Evolutionary conservation across 2,329 filamentous ascomycete genomes (phyloP).

Genomic region (Polytolypa hystricis): DNA sequence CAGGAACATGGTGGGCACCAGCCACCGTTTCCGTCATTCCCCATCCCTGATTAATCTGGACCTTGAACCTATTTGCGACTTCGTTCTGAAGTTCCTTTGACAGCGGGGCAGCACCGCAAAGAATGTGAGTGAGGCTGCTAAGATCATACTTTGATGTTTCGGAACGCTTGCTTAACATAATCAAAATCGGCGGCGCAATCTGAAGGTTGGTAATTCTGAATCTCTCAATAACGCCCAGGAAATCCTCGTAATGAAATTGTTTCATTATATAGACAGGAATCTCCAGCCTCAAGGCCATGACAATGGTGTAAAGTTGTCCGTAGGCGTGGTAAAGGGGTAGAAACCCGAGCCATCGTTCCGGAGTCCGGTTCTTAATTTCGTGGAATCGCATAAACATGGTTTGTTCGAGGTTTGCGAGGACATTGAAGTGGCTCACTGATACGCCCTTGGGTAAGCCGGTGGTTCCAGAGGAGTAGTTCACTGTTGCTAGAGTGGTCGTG

Average conservation of each 20-base stretch:
- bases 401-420: slow-evolving; percentile 62
- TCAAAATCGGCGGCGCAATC: slow-evolving; percentile 71
- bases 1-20: slow-evolving; percentile 34
- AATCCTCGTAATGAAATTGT: slow-evolving; percentile 69
- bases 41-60: slow-evolving; percentile 83
- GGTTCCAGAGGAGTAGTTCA: slow-evolving; percentile 72
- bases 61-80: slow-evolving; percentile 58
- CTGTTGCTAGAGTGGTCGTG: slow-evolving; percentile 24
- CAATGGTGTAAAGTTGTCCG: slow-evolving; percentile 34
- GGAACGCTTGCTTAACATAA: slow-evolving; percentile 69
- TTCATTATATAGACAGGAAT: slow-evolving; percentile 56
- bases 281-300: slow-evolving; percentile 35
- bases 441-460: slow-evolving; percentile 88
- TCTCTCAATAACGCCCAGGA: slow-evolving; percentile 64
- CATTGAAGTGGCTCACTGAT: slow-evolving; percentile 70
- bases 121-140: slow-evolving; percentile 65
- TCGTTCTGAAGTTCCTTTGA: slow-evolving; percentile 67
- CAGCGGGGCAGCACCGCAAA: slow-evolving; percentile 74
- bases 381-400: slow-evolving; percentile 25
- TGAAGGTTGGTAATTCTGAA: slow-evolving; percentile 66
- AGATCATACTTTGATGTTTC: slow-evolving; percentile 70
- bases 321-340: slow-evolving; percentile 9
- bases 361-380: neutral
- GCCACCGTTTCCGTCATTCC: slow-evolving; percentile 55
- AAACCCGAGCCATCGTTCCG: slow-evolving; percentile 6